A percentile compares a stretch with the other conserved stretches of the same genome.
Conservation (phyloP, 495 filamentous ascomycete species). For the Letharia columbiana region DNA sequence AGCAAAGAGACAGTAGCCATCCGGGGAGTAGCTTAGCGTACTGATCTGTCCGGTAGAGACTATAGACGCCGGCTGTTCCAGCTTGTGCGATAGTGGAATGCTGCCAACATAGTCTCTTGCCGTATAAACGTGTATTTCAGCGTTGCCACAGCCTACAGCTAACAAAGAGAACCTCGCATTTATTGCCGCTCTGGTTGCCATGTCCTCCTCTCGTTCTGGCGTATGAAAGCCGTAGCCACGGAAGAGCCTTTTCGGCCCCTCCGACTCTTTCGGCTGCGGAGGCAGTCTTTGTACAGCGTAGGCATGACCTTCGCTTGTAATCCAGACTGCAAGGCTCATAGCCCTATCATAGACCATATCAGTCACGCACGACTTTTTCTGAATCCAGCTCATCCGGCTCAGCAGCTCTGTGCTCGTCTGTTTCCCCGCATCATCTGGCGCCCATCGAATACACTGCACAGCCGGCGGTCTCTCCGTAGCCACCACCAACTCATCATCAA, state of each 20-base stretch:
- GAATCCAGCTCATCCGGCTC: slow-evolving; percentile 75
- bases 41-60: slow-evolving; percentile 58
- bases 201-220: slow-evolving; percentile 49
- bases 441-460: slow-evolving; percentile 94
- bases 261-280: slow-evolving; percentile 22
- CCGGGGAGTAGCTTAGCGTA: slow-evolving; percentile 80
- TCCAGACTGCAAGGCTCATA: slow-evolving; percentile 94
- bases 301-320: slow-evolving; percentile 79
- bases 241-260: slow-evolving; percentile 54
- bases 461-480: slow-evolving; percentile 89
- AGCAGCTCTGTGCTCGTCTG: slow-evolving; percentile 90
- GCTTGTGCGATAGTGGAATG: slow-evolving; percentile 78
- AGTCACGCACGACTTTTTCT: slow-evolving; percentile 61
- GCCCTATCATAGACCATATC: slow-evolving; percentile 96
- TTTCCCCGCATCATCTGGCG: slow-evolving; percentile 64
- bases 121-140: slow-evolving; percentile 75
- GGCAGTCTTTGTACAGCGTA: slow-evolving; percentile 80
- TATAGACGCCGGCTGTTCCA: slow-evolving; percentile 55
- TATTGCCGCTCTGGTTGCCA: slow-evolving; percentile 67
- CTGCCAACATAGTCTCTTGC: slow-evolving; percentile 90
- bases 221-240: slow-evolving; percentile 84
- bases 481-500: slow-evolving; percentile 90
- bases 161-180: slow-evolving; percentile 93
- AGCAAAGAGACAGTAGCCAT: slow-evolving; percentile 93
- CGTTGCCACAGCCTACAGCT: slow-evolving; percentile 74